Conservation (phyloP, 192 early-diverging fungal species). For the Pilaira anomala region DNA sequence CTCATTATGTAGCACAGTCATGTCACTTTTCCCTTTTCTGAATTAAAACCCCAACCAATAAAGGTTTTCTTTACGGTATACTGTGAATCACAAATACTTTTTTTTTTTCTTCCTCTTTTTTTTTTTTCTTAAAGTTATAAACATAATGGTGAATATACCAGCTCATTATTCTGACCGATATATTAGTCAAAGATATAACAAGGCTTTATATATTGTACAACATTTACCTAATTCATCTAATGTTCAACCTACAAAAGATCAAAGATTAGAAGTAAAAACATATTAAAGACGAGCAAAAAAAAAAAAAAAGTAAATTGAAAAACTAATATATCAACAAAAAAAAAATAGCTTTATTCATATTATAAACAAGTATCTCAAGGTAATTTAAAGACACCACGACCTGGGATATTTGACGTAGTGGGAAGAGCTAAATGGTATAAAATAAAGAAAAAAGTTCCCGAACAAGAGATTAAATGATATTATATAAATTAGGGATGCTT, state of each 20-base stretch:
- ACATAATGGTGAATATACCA: too few species aligned
- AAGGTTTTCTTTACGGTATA: too few species aligned
- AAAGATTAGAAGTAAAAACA: constrained; percentile 36
- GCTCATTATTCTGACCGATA: constrained; percentile 28
- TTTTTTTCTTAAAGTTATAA: too few species aligned
- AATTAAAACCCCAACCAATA: too few species aligned
- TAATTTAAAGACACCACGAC: constrained; percentile 33
- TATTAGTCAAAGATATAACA: constrained; percentile 33
- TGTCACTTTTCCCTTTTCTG: too few species aligned
- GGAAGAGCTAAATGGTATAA: constrained; percentile 45
- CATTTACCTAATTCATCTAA: constrained; percentile 35
- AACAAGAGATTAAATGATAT: not conserved
- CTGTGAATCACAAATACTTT: too few species aligned
- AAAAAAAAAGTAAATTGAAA: not conserved
- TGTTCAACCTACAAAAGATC: constrained; percentile 40
- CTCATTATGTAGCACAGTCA: too few species aligned
- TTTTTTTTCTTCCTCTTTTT: too few species aligned
- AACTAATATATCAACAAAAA: not conserved
- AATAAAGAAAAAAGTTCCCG: not conserved
- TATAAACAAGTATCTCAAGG: constrained; percentile 52
- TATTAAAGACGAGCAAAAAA: too few species aligned
- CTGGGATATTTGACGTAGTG: constrained; percentile 47
- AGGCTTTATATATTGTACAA: constrained; percentile 36
- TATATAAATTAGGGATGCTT: constrained; percentile 35
- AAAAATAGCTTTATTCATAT: constrained; percentile 45